A percentile compares a stretch with the other conserved stretches of the same genome.
Evolutionary conservation across 192 early-diverging fungal species (phyloP).

Genomic region (Gryganskiella cystojenkinii): DNA sequence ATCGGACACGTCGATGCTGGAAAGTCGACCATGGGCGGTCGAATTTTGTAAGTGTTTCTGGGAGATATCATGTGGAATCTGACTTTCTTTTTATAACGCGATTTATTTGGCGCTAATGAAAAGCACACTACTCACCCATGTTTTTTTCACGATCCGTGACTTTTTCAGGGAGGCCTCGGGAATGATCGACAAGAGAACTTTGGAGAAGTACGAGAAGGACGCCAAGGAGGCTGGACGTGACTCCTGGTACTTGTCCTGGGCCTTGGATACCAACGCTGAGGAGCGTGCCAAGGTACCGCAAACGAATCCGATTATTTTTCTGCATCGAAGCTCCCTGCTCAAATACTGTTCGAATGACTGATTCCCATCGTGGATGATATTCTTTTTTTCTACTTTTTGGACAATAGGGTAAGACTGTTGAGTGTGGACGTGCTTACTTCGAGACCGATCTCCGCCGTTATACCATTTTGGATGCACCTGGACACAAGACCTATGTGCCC

Average conservation of each 20-base stretch:
- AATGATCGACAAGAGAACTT: conserved; percentile 98
- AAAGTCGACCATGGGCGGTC: conserved; percentile 97
- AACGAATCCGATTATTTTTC: no score
- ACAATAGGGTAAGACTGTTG: conserved; percentile 90
- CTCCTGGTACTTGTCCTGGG: conserved; percentile 98
- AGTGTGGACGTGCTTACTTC: conserved; percentile 96
- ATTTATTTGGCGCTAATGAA: background rate
- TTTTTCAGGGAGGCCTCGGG: conserved; percentile 79
- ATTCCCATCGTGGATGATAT: no score
- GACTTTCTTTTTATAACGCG: background rate
- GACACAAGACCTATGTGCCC: conserved; percentile 97
- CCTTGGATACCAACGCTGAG: conserved; percentile 92
- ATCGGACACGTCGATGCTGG: conserved; percentile 97
- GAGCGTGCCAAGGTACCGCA: conserved; percentile 86
- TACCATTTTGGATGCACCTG: conserved; percentile 98
- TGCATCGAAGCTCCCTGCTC: no score
- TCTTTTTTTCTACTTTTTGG: no score
- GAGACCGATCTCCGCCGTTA: conserved; percentile 93
- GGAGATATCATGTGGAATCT: no score
- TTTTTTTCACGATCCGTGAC: background rate
- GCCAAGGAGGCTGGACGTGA: conserved; percentile 95
- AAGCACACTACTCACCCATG: background rate
- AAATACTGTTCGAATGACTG: no score
- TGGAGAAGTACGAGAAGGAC: conserved; percentile 98
- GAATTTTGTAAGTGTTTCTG: conserved; percentile 89